phyloP scores from a whole-genome alignment of 345 rosid genomes.

The Nephelium lappaceum region DNA sequence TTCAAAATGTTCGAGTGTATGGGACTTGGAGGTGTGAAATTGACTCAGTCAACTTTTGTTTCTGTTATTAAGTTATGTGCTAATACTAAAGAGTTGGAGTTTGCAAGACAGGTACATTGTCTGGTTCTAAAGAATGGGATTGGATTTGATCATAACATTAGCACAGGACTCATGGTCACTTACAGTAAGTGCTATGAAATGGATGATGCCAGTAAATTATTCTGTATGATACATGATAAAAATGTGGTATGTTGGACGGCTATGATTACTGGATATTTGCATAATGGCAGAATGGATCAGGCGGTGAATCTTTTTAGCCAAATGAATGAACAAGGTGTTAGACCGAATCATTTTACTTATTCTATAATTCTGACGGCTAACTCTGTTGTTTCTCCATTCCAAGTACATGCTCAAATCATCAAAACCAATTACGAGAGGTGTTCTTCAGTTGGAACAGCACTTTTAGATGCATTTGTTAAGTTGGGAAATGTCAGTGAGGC shows the following conservation, averaged over 20 bases:
- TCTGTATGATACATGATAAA: conserved; percentile 43
- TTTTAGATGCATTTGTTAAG: conserved; percentile 79
- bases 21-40: conserved; percentile 50
- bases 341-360: conserved; percentile 78
- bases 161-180: conserved; percentile 64
- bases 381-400: conserved; percentile 55
- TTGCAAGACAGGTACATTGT: conserved; percentile 74
- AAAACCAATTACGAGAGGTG: conserved; percentile 62
- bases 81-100: conserved; percentile 47
- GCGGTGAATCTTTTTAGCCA: conserved; percentile 55
- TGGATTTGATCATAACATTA: conserved; percentile 52
- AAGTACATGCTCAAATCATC: conserved; percentile 70
- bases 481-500: conserved; percentile 59
- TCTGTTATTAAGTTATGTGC: conserved; percentile 71
- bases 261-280: conserved; percentile 73
- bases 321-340: conserved; percentile 66
- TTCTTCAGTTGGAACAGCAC: conserved; percentile 78
- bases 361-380: conserved; percentile 73
- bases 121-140: conserved; percentile 60
- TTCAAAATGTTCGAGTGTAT: conserved; percentile 56
- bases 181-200: conserved; percentile 63
- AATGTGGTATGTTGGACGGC: conserved; percentile 85
- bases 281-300: conserved; percentile 53
- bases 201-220: conserved; percentile 56
- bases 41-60: conserved; percentile 55